These are phyloP conservation scores for Backusella luteola DNA, from an alignment of 192 early-diverging fungal species.

Conservation along the genomic window DNA sequence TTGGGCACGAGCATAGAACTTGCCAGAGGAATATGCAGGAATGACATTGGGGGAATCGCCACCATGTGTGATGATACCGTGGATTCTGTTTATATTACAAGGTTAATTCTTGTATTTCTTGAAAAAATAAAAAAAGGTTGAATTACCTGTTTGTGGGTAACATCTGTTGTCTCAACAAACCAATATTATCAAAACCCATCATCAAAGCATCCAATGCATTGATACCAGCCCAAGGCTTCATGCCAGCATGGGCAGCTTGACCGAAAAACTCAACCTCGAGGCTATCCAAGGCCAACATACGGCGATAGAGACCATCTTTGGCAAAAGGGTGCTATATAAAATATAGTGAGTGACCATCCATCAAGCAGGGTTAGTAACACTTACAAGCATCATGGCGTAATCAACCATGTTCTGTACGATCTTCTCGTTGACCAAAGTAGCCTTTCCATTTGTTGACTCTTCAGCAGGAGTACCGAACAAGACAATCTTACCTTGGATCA, in stretches of 20 bases:
- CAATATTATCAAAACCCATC: slow-evolving; percentile 45
- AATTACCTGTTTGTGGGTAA: slow-evolving; percentile 39
- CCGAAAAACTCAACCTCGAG: slow-evolving; percentile 54
- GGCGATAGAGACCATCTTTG: slow-evolving; percentile 34
- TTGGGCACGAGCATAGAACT: slow-evolving; percentile 50
- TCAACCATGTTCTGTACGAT: slow-evolving; percentile 61
- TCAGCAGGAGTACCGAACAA: slow-evolving; percentile 73
- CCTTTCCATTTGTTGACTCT: slow-evolving; percentile 70
- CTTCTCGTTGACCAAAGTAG: slow-evolving; percentile 60
- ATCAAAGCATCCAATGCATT: slow-evolving; percentile 67
- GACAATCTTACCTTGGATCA: slow-evolving; percentile 48
- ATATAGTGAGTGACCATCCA: too few species aligned
- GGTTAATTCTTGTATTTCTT: neutral
- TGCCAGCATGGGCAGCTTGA: slow-evolving; percentile 54
- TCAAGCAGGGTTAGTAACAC: neutral
- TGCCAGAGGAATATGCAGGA: slow-evolving; percentile 46
- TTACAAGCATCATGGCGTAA: slow-evolving; percentile 68
- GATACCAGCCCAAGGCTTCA: slow-evolving; percentile 53
- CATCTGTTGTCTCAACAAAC: slow-evolving; percentile 56
- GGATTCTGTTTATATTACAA: neutral
- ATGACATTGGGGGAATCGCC: slow-evolving; percentile 47
- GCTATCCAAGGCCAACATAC: slow-evolving; percentile 37
- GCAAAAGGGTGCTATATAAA: slow-evolving; percentile 32
- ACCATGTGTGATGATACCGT: slow-evolving; percentile 3
- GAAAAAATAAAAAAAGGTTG: neutral